These are phyloP conservation scores for Candida saitoana DNA, from an alignment of 805 yeast species.

Conservation along the genomic window DNA sequence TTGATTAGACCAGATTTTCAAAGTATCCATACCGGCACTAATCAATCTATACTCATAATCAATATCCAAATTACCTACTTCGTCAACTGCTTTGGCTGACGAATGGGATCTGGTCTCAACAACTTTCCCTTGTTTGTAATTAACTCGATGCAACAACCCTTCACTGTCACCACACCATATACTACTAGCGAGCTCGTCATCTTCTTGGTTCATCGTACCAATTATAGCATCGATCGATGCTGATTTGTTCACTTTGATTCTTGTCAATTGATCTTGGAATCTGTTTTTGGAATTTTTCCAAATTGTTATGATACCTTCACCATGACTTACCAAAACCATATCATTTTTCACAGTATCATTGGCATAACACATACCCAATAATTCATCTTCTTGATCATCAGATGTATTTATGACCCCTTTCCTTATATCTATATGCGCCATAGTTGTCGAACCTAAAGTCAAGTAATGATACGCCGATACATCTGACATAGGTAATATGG, in stretches of 20 bases:
- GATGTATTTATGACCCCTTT: constrained; percentile 62
- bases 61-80: constrained; percentile 69
- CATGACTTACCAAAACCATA: constrained; percentile 76
- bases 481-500: constrained; percentile 64
- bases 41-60: constrained; percentile 78
- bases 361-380: constrained; percentile 69
- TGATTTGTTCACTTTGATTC: constrained; percentile 64
- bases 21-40: constrained; percentile 77
- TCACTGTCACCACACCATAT: constrained; percentile 80
- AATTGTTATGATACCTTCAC: constrained; percentile 81
- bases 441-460: constrained; percentile 76
- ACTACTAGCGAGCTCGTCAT: constrained; percentile 41
- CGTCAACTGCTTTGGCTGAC: constrained; percentile 52
- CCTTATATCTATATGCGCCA: constrained; percentile 74
- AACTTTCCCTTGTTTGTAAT: constrained; percentile 60
- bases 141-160: constrained; percentile 66
- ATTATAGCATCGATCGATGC: constrained; percentile 72
- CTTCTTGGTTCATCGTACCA: constrained; percentile 51
- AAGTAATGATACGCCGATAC: constrained; percentile 75
- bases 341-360: constrained; percentile 52
- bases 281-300: constrained; percentile 76
- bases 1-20: constrained; percentile 69
- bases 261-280: constrained; percentile 70
- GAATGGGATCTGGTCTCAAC: constrained; percentile 67
- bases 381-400: constrained; percentile 92